Base-by-base conservation (phyloP, 2,329 filamentous ascomycete species). In the Hymenoscyphus fraxineus region DNA sequence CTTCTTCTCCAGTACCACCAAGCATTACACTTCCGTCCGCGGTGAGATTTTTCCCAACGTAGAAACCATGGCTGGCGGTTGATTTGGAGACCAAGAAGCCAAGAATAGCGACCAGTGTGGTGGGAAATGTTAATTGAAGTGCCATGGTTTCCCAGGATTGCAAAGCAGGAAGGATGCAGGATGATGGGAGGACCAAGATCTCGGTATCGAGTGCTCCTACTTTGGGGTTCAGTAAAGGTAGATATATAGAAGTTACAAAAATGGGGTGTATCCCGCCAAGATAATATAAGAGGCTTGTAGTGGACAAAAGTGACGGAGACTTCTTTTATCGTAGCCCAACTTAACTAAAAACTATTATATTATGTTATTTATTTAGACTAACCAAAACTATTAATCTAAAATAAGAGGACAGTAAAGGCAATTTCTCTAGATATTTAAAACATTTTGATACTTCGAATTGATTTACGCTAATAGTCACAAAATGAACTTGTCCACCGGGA, bases 1-100 rank as follows among this genome's bases (percentile, higher is more conserved):
- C 56, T 58, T 58, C 56, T 58, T 58, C 56, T 5, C 56, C 56
- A 19, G 56, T 58, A 22, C 56, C 56, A 38, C 56, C 56, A 19
- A 58, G n/a, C 56, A 58, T 58, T 4, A 58, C 56, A 22, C 56
- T 58, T 10, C 56, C 56, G 13, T 58, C 56, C 5, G 32, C 38
- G 0, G 56, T 58, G 32, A 58, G 56, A 13, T 58, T 39, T 39
- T 58, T 58, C 10, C 56, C 56, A 19, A 58, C 56, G 56, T 58
- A 58, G 56, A 58, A 58, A 2, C 32, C 56, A 58, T 58, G 56
- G n/a, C 56, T 58, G 16, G 56, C 32, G 15, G 38, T 13, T 35
- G 56, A 58, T 13, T 10, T 15, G 7, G 56, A 58, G 31, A 58
- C 32, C 16, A 58, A 58, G 32, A 58, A 39, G 22, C 56, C 22